A percentile compares a stretch with the other conserved stretches of the same genome.
Conservation (phyloP, 345 rosid species). For the Bruguiera sexangula region DNA sequence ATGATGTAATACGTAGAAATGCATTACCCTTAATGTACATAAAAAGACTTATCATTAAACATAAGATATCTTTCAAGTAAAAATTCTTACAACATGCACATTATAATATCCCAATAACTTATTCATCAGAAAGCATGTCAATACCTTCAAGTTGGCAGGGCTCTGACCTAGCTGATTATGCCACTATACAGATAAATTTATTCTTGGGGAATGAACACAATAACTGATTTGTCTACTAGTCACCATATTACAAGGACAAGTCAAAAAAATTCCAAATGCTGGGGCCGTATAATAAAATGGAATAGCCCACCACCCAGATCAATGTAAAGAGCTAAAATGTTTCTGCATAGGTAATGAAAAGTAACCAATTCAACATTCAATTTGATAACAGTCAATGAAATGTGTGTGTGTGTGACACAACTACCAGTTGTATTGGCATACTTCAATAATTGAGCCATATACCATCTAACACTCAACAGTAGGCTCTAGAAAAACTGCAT, state of each 20-base stretch:
- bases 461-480: background rate
- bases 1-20: background rate
- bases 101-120: too few relatives aligned
- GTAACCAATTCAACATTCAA: background rate
- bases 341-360: background rate
- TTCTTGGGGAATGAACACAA: too few relatives aligned
- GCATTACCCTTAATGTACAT: background rate
- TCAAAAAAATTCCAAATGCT: background rate
- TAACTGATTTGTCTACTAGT: background rate
- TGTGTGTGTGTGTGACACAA: too few relatives aligned
- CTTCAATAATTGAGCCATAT: background rate
- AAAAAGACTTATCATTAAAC: background rate
- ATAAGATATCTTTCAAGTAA: conserved; percentile 1
- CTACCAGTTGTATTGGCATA: too few relatives aligned
- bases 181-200: background rate
- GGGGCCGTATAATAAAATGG: background rate
- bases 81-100: background rate
- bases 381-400: background rate
- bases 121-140: background rate
- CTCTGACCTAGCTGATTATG: background rate
- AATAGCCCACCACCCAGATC: background rate
- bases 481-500: background rate
- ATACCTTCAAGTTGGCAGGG: background rate
- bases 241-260: background rate
- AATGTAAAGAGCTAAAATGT: background rate